Evolutionary conservation across 441 rosid species (phyloP).

Genomic region (Populus tomentosa): DNA sequence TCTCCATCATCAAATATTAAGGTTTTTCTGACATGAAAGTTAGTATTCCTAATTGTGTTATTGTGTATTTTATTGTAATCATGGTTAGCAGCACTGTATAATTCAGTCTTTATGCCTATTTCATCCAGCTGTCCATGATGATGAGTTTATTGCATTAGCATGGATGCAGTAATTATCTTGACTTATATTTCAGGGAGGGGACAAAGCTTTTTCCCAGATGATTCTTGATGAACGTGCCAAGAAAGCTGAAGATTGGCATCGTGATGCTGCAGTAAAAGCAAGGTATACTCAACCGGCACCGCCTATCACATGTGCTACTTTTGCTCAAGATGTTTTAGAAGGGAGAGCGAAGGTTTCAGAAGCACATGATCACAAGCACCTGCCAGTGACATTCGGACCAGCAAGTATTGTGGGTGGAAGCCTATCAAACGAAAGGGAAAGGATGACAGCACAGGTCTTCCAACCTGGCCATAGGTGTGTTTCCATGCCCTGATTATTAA

Average conservation of each 20-base stretch:
- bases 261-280: constrained; percentile 60
- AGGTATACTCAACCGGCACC: constrained; percentile 63
- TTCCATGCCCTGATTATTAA: background rate
- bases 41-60: background rate
- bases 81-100: background rate
- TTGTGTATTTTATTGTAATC: background rate
- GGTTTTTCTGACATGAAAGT: background rate
- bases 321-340: constrained; percentile 95
- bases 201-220: constrained; percentile 55
- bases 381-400: constrained; percentile 90
- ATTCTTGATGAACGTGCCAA: constrained; percentile 69
- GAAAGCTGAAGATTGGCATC: constrained; percentile 94
- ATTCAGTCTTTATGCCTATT: background rate
- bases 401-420: constrained; percentile 73
- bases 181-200: constrained; percentile 54
- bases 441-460: constrained; percentile 84
- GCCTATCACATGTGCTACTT: constrained; percentile 94
- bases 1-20: background rate
- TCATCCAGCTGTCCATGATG: background rate
- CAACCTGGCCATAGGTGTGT: constrained; percentile 79
- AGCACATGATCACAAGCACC: constrained; percentile 85
- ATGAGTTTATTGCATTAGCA: constrained; percentile 4
- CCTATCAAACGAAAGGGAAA: constrained; percentile 64
- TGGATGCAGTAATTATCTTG: background rate
- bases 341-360: constrained; percentile 80